Percentiles rank a stretch among this genome's conserved stretches.
These are phyloP conservation scores for Macrophomina phaseolina DNA, from an alignment of 2,329 filamentous ascomycete species.

Conservation along the genomic window DNA sequence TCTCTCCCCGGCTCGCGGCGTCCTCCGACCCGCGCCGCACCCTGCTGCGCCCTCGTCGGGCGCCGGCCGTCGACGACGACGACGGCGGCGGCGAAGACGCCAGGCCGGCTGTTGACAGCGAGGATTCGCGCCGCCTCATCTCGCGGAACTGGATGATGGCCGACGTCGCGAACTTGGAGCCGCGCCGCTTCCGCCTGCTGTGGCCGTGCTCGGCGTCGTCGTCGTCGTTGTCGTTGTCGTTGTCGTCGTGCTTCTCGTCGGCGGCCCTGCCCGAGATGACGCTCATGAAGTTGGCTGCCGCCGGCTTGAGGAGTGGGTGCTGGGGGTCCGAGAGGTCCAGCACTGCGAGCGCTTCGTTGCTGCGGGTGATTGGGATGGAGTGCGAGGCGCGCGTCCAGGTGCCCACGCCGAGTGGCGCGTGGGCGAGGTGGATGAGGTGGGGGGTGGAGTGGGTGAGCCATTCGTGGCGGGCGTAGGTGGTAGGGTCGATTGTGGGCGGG, in stretches of 20 bases:
- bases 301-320: slow-evolving; percentile 15
- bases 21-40: too few relatives aligned
- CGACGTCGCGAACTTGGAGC: too few relatives aligned
- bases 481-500: neutral
- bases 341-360: neutral
- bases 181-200: neutral
- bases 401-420: slow-evolving; percentile 21
- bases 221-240: neutral
- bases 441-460: slow-evolving; percentile 28
- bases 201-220: neutral
- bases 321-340: slow-evolving; percentile 14
- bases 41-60: too few relatives aligned
- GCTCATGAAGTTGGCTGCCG: neutral
- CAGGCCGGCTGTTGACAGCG: neutral
- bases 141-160: neutral
- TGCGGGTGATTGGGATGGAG: neutral
- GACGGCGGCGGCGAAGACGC: neutral
- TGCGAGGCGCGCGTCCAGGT: slow-evolving; percentile 27
- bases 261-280: neutral
- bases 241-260: neutral
- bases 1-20: neutral
- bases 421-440: slow-evolving; percentile 28
- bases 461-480: slow-evolving; percentile 29
- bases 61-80: too few relatives aligned
- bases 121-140: neutral